Percentiles rank a stretch among this genome's conserved stretches.
Conservation (phyloP, 164 flowering plant species). For the Berberis vulgaris region DNA sequence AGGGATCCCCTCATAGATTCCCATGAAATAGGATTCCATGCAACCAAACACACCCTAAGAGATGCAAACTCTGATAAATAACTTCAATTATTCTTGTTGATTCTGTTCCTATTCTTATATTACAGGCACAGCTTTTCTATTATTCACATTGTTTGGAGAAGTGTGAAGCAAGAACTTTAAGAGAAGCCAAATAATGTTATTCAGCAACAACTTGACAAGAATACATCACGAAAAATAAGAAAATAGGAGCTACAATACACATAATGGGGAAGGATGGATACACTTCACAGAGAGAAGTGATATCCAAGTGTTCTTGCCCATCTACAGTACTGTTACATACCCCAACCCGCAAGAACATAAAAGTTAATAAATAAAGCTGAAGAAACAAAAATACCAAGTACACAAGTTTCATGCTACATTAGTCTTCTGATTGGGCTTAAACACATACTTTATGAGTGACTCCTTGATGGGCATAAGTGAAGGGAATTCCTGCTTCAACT, state of each 20-base stretch:
- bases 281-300: background rate
- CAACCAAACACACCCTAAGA: too few relatives aligned
- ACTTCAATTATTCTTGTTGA: too few relatives aligned
- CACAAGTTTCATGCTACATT: slow-evolving; percentile 15
- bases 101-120: too few relatives aligned
- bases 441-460: slow-evolving; percentile 28
- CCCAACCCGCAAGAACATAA: slow-evolving; percentile 7
- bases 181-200: background rate
- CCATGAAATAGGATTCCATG: too few relatives aligned
- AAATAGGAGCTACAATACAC: slow-evolving; percentile 6
- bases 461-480: slow-evolving; percentile 31
- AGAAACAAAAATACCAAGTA: background rate
- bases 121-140: too few relatives aligned
- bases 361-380: slow-evolving; percentile 4
- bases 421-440: slow-evolving; percentile 35
- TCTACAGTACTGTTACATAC: background rate
- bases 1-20: too few relatives aligned
- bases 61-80: too few relatives aligned
- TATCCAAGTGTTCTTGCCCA: slow-evolving; percentile 1
- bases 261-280: background rate
- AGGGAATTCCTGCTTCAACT: slow-evolving; percentile 30
- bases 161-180: background rate
- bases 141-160: too few relatives aligned
- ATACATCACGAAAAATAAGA: slow-evolving; percentile 6
- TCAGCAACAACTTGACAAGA: slow-evolving; percentile 6